Evolutionary conservation across 768 basidiomycete genomes (phyloP), one percentile per base, ranked within the genome.

Genomic region (Brasilioporus rufonigricans): DNA sequence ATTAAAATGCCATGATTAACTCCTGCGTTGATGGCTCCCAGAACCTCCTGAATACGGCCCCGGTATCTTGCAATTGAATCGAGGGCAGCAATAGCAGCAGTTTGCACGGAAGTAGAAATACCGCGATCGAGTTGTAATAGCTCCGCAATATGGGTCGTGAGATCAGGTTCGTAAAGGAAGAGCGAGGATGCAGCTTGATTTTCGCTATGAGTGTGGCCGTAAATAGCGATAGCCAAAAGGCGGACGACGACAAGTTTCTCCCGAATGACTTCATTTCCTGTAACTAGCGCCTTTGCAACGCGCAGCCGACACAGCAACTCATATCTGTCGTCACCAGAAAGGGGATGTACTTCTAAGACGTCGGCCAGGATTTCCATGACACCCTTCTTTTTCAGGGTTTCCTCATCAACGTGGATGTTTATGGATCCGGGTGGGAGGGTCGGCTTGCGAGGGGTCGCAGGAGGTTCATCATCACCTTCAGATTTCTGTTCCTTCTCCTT

Each of bases 1-100:
- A 98, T 92, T 24, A 99, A 71, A 38, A 93, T 87, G 13, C 97
- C 97, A 65, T 98, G 97, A 64, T 93, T 97, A 51, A 98, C 93
- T 41, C 93, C 93, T 24, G 93, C 95, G 67, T 97, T 97, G 35
- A 98, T 82, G 1, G 94, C 87, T 5, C 87, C 86, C 44, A 97
- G 72, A 36, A 96, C 92, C 66, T 98, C 97, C 62, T 86, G 83
- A 33, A 91, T 80, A 67, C 88, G 92, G 56, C 75, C 78, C 56
- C 92, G 83, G 69, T 96, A 95, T 57, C 93, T 80, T 13, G 87
- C 88, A 53, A 96, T 80, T 14, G 91, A 91, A 68, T 99, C 97
- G 54, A 98, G 78, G n/a, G 91, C 87, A 26, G 87, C 82, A 52
- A 98, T 80, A 16, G 94, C 91, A 2, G 91, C 87, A 3, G 87